Percentiles rank a stretch among this genome's conserved stretches.
Conservation (phyloP, 2,329 filamentous ascomycete species). For the Xylogone sp. region DNA sequence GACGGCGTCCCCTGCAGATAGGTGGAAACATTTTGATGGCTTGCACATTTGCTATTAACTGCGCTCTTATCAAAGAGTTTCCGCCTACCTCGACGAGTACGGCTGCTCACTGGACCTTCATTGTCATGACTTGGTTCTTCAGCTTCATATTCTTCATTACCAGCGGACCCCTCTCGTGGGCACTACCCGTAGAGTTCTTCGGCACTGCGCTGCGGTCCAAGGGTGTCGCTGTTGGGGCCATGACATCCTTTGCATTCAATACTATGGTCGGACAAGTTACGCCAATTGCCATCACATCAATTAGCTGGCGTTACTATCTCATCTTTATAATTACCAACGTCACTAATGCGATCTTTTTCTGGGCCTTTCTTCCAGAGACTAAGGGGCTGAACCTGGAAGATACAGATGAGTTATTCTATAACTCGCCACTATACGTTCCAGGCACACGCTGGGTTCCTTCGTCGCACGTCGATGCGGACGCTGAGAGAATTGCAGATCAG, state of each 20-base stretch:
- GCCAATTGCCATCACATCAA: slow-evolving; percentile 44
- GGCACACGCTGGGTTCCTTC: slow-evolving; percentile 32
- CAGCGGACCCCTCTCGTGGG: slow-evolving; percentile 63
- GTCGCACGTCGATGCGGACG: not conserved
- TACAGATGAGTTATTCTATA: slow-evolving; percentile 62
- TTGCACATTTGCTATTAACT: slow-evolving; percentile 66
- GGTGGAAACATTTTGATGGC: slow-evolving; percentile 65
- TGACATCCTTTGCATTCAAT: slow-evolving; percentile 72
- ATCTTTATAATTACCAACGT: slow-evolving; percentile 66
- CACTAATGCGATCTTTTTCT: slow-evolving; percentile 66
- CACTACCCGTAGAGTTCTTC: slow-evolving; percentile 69
- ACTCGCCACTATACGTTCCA: slow-evolving; percentile 59
- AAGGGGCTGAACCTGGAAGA: slow-evolving; percentile 61
- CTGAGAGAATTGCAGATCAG: too few species aligned
- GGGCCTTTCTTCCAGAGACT: slow-evolving; percentile 63
- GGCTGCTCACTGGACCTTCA: slow-evolving; percentile 66
- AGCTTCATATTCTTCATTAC: slow-evolving; percentile 72
- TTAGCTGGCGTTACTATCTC: slow-evolving; percentile 46
- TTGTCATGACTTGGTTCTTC: slow-evolving; percentile 70
- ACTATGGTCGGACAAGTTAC: slow-evolving; percentile 72
- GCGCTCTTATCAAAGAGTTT: slow-evolving; percentile 50
- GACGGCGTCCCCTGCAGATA: slow-evolving; percentile 68
- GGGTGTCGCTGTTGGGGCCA: slow-evolving; percentile 71
- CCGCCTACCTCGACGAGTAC: slow-evolving; percentile 51
- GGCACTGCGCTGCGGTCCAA: slow-evolving; percentile 72